Base-by-base conservation (phyloP, 2,329 filamentous ascomycete species). In the Fusarium veterinarium region DNA sequence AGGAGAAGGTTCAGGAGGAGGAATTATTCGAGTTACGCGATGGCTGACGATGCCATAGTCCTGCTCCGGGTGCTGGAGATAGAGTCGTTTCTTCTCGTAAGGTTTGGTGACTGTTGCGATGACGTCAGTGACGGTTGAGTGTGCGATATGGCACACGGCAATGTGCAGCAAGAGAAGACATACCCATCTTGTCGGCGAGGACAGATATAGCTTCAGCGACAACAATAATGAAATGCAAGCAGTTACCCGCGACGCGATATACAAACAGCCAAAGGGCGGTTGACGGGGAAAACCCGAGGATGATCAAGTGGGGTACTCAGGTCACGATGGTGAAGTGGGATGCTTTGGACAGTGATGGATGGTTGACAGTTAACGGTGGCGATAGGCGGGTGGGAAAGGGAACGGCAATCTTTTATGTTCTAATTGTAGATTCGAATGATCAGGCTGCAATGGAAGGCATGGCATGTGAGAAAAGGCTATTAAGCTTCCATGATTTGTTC, bases 71-170 rank as follows among this genome's bases (percentile, higher is more conserved):
- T 82, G 82, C 44, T 80, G 77, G 44, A 85, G 81, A 67, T 85
- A 85, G 74, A 85, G 78, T 64, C 81, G 82, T 78, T 83, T 85
- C 77, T 84, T 85, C 69, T 73, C 68, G 66, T 79, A 77, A 35
- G 80, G 73, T 59, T 70, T 77, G 72, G 76, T 78, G 64, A 76
- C 74, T 79, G 59, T 60, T 59, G 53, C 20, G 41, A 71, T 72
- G 71, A 73, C 60, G 75, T 79, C 72, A 79, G 76, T 64, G 60
- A 73, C 65, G 57, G 53, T 67, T 64, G 44, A 19, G 40, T 58
- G 49, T 72, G 51, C 48, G 55, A 61, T 33, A 38, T n/a, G 30
- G 48, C 64, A 69, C 64, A 65, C 49, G 68, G 56, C 49, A 45
- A 56, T 58, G 42, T 61, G 45, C 60, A 61, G 69, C 42, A 37